phyloP scores from a whole-genome alignment of 805 yeast genomes.

The Candida michaelii region DNA sequence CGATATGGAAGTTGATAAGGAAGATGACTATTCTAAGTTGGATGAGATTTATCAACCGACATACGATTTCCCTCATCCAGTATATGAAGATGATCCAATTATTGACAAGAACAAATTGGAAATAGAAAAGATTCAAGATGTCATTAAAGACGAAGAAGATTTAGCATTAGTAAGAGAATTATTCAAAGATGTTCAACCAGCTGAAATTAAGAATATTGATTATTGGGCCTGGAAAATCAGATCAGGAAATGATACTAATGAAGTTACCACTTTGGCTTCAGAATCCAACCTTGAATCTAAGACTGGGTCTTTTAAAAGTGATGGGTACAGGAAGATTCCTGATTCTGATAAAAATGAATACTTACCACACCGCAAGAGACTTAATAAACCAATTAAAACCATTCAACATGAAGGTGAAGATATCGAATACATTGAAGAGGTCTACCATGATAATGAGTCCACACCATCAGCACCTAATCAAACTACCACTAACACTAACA shows the following conservation, averaged over 20 bases:
- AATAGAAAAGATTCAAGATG: conserved; percentile 49
- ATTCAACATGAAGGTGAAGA: conserved; percentile 65
- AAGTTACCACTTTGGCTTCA: conserved; percentile 28
- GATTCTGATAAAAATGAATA: conserved; percentile 74
- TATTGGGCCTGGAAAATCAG: conserved; percentile 71
- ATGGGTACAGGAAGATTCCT: conserved; percentile 70
- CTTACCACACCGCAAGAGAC: conserved; percentile 75
- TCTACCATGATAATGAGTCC: conserved; percentile 18
- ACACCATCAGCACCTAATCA: conserved; percentile 54
- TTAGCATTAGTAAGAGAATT: conserved; percentile 50
- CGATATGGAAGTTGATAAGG: conserved; percentile 17
- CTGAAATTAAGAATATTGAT: conserved; percentile 34
- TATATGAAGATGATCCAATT: conserved; percentile 42
- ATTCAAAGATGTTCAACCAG: conserved; percentile 23
- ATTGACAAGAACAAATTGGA: conserved; percentile 29
- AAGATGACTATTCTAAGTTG: conserved; percentile 26
- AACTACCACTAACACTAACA: conserved; percentile 7
- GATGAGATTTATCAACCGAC: conserved; percentile 51
- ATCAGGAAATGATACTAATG: conserved; percentile 23
- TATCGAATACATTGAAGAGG: conserved; percentile 12
- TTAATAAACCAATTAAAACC: conserved; percentile 69
- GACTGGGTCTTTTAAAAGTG: conserved; percentile 66
- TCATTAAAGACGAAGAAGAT: conserved; percentile 78
- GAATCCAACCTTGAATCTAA: conserved; percentile 36
- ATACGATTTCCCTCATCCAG: conserved; percentile 52